These are phyloP conservation scores for Trypanosoma grayi DNA, from an alignment of 208 protist genomes.

Conservation along the genomic window DNA sequence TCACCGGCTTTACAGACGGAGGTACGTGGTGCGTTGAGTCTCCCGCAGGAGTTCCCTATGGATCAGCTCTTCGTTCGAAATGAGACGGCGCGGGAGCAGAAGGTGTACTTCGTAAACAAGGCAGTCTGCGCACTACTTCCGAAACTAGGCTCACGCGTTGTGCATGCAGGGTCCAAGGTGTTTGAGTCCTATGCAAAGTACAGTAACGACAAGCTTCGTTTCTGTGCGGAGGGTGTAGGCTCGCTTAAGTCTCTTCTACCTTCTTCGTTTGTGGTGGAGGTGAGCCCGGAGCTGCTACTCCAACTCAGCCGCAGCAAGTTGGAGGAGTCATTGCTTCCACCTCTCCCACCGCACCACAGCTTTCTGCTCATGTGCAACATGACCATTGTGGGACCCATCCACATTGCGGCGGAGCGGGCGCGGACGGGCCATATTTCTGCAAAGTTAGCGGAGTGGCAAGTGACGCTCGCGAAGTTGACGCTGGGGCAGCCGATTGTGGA, in stretches of 20 bases:
- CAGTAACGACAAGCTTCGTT: constrained; percentile 77
- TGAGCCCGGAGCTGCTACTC: constrained; percentile 44
- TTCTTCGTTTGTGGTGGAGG: constrained; percentile 39
- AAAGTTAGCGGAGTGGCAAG: constrained; percentile 64
- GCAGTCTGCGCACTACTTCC: constrained; percentile 41
- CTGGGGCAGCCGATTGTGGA: constrained; percentile 46
- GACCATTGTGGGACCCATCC: constrained; percentile 36
- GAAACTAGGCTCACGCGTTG: constrained; percentile 59
- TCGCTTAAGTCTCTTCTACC: constrained; percentile 51
- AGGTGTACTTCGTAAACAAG: constrained; percentile 75
- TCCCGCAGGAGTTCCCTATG: constrained; percentile 62
- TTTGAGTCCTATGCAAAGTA: constrained; percentile 84
- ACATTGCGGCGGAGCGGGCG: constrained; percentile 49
- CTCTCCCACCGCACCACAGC: constrained; percentile 33
- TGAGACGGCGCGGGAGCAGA: constrained; percentile 62
- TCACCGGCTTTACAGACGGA: constrained; percentile 30
- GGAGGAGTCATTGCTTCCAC: neutral
- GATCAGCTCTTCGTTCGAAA: constrained; percentile 57
- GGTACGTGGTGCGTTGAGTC: constrained; percentile 41
- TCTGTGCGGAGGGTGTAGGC: constrained; percentile 61
- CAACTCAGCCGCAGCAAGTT: constrained; percentile 23
- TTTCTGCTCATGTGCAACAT: constrained; percentile 56
- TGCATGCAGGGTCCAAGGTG: constrained; percentile 79
- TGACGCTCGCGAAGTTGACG: constrained; percentile 54
- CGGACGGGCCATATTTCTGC: constrained; percentile 58